These are phyloP conservation scores for Tetrapyrgos nigripes DNA, from an alignment of 1,284 basidiomycete species.

Conservation along the genomic window DNA sequence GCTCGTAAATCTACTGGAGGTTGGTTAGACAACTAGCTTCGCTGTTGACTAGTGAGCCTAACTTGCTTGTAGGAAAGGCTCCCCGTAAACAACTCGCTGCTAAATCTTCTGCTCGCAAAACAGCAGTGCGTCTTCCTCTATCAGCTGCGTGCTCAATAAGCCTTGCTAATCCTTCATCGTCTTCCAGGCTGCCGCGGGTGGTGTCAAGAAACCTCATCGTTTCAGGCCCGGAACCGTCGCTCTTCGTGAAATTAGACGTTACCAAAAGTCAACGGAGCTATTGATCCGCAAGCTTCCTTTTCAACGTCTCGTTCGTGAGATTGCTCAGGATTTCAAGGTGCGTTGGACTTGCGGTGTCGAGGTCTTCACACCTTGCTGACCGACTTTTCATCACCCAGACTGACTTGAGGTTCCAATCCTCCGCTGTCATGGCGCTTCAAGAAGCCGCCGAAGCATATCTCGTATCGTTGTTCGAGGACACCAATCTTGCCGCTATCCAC, in stretches of 20 bases:
- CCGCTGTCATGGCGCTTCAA: conserved; percentile 75
- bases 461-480: conserved; percentile 81
- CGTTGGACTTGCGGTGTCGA: background rate
- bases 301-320: conserved; percentile 89
- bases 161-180: conserved; percentile 11
- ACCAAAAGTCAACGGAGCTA: conserved; percentile 92
- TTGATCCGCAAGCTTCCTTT: conserved; percentile 90
- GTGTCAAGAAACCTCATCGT: conserved; percentile 94
- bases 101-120: conserved; percentile 65
- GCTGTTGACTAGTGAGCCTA: background rate
- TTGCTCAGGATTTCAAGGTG: conserved; percentile 54
- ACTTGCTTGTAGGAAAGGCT: conserved; percentile 55
- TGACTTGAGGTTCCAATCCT: conserved; percentile 8
- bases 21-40: conserved; percentile 24
- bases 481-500: conserved; percentile 61
- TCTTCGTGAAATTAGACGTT: conserved; percentile 93
- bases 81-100: conserved; percentile 83
- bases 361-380: background rate
- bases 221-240: conserved; percentile 96
- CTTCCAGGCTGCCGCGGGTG: conserved; percentile 64
- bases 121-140: conserved; percentile 30
- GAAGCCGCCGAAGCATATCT: conserved; percentile 90
- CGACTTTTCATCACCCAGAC: background rate
- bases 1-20: conserved; percentile 85
- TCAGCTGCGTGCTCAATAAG: conserved; percentile 4